phyloP scores from a whole-genome alignment of 2,329 filamentous ascomycete species.

The Lecanosticta acicola region DNA sequence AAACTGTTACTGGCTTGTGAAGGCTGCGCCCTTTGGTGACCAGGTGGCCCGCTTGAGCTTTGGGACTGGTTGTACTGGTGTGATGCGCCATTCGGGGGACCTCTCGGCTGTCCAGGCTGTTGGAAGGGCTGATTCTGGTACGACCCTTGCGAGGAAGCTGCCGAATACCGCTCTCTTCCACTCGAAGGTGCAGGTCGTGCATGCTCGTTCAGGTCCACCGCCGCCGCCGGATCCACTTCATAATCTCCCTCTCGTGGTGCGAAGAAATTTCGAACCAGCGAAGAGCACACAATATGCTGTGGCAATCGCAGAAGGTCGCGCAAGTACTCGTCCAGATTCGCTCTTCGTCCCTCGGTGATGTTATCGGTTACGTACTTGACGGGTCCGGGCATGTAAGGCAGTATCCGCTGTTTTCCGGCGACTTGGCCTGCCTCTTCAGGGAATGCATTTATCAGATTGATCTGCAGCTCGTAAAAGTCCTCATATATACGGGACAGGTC shows the following conservation, averaged over 20 bases:
- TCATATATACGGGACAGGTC: constrained; percentile 93
- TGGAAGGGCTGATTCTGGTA: constrained; percentile 19
- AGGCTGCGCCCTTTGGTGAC: constrained; percentile 14
- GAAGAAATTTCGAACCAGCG: constrained; percentile 85
- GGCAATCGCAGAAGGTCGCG: constrained; percentile 83
- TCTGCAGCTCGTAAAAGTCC: constrained; percentile 98
- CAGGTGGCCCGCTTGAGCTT: constrained; percentile 11
- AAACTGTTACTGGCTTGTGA: constrained; percentile 12
- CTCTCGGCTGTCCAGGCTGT: constrained; percentile 19
- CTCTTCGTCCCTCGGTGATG: constrained; percentile 86
- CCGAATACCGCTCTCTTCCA: constrained; percentile 47
- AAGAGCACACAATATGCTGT: constrained; percentile 74
- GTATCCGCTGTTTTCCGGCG: constrained; percentile 63
- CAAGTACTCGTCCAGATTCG: constrained; percentile 92
- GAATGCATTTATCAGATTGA: constrained; percentile 84
- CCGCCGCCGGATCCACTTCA: constrained; percentile 71
- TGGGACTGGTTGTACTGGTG: constrained; percentile 27
- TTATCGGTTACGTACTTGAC: constrained; percentile 98
- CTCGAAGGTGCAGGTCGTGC: constrained; percentile 65
- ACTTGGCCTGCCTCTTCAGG: constrained; percentile 88
- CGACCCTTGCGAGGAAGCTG: constrained; percentile 24
- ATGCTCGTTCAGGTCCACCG: constrained; percentile 51
- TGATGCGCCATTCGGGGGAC: constrained; percentile 13
- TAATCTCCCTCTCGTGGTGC: constrained; percentile 85
- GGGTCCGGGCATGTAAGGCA: constrained; percentile 97